phyloP scores from a whole-genome alignment of 2,329 filamentous ascomycete species.

The Blastomyces percursus region DNA sequence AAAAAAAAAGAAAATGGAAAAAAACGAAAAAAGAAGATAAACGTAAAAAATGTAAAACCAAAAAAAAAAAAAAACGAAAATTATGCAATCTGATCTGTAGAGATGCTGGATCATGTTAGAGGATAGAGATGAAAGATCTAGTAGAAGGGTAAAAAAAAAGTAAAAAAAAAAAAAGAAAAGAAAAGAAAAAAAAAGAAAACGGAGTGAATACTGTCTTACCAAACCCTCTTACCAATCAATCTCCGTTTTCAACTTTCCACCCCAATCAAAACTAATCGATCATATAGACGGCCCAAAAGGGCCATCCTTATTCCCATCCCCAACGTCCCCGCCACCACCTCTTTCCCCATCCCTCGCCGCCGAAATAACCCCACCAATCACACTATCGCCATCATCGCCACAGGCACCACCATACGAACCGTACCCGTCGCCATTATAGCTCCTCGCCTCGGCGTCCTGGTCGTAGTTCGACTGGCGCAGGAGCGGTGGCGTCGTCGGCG shows the following conservation, averaged over 20 bases:
- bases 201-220: neutral
- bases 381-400: slow-evolving; percentile 16
- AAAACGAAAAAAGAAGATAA: neutral
- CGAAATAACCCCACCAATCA: neutral
- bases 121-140: neutral
- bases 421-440: slow-evolving; percentile 29
- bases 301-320: neutral
- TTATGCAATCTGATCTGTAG: neutral
- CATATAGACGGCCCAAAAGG: slow-evolving; percentile 15
- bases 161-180: neutral
- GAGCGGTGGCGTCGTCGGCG: slow-evolving; percentile 43
- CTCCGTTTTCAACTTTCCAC: neutral
- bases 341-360: neutral
- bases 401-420: slow-evolving; percentile 41
- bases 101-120: neutral
- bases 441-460: slow-evolving; percentile 45
- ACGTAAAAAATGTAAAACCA: neutral
- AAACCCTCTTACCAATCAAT: neutral
- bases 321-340: neutral
- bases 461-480: slow-evolving; percentile 48
- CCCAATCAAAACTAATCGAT: neutral
- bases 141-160: neutral
- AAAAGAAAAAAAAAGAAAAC: too few species aligned
- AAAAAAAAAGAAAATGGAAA: neutral
- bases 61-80: neutral